These are phyloP conservation scores for Phialophora chinensis DNA, from an alignment of 2,329 filamentous ascomycete genomes.

Conservation along the genomic window DNA sequence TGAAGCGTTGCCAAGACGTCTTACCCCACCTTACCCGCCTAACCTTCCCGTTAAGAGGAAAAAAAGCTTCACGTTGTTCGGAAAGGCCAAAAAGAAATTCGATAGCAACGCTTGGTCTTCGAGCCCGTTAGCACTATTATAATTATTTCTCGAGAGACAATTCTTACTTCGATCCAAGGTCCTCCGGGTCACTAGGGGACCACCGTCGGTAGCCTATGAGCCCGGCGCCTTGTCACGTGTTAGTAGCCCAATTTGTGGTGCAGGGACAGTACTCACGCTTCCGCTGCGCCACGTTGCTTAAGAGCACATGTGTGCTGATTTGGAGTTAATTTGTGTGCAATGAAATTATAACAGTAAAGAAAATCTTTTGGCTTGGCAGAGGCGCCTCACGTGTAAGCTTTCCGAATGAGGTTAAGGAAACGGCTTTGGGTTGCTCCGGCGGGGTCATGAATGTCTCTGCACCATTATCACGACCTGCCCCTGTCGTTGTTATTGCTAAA, in stretches of 20 bases:
- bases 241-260: neutral
- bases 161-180: constrained; percentile 43
- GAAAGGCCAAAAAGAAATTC: no score
- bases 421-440: constrained; percentile 8
- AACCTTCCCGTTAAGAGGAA: no score
- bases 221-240: constrained; percentile 44
- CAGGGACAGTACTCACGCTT: constrained; percentile 41
- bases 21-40: no score
- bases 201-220: no score
- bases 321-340: constrained; percentile 5
- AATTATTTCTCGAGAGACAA: no score
- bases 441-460: neutral
- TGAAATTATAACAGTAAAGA: constrained; percentile 1
- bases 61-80: no score
- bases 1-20: no score
- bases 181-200: constrained; percentile 48
- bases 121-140: no score
- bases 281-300: constrained; percentile 53
- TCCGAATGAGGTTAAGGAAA: neutral
- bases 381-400: neutral
- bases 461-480: neutral
- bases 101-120: no score
- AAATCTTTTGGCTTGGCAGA: neutral
- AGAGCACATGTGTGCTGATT: constrained; percentile 10
- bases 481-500: no score